Percentiles rank a stretch among this genome's conserved stretches.
Conservation (phyloP, 2,329 filamentous ascomycete species). For the Nigrograna mackinnonii region DNA sequence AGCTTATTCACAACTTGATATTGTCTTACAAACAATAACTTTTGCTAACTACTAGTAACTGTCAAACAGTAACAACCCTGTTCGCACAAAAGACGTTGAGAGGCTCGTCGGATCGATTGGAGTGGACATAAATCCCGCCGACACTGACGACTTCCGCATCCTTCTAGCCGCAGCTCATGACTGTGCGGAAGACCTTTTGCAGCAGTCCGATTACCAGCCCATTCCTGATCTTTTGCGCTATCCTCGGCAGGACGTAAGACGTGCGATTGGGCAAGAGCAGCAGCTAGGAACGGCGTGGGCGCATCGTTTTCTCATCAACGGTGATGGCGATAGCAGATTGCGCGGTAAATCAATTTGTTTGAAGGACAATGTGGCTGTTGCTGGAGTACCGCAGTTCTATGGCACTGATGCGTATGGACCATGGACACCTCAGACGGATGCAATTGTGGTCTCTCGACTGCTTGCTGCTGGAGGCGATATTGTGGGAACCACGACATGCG, state of each 20-base stretch:
- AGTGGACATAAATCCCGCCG: constrained; percentile 30
- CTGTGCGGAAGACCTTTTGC: constrained; percentile 40
- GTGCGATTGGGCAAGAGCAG: constrained; percentile 37
- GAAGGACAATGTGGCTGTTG: constrained; percentile 38
- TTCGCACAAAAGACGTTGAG: constrained; percentile 26
- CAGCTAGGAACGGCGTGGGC: constrained; percentile 48
- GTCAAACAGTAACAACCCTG: constrained; percentile 26
- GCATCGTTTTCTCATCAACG: constrained; percentile 43
- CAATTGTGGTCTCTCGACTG: constrained; percentile 31
- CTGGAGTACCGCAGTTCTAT: constrained; percentile 33
- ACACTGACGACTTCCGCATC: constrained; percentile 33
- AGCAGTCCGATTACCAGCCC: constrained; percentile 40
- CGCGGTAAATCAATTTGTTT: constrained; percentile 37
- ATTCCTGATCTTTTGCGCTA: constrained; percentile 36
- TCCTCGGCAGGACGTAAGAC: constrained; percentile 39
- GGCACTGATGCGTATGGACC: constrained; percentile 34
- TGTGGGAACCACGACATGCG: constrained; percentile 33
- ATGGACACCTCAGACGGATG: too few species aligned
- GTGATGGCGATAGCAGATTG: too few species aligned
- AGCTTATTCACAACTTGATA: background rate
- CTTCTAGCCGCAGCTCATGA: constrained; percentile 45
- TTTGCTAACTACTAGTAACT: background rate
- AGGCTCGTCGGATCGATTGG: constrained; percentile 23
- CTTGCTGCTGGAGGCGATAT: constrained; percentile 30
- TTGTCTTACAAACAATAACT: too few species aligned